Base-by-base conservation (phyloP, 179 eudicot species). In the Pouteria campechiana region DNA sequence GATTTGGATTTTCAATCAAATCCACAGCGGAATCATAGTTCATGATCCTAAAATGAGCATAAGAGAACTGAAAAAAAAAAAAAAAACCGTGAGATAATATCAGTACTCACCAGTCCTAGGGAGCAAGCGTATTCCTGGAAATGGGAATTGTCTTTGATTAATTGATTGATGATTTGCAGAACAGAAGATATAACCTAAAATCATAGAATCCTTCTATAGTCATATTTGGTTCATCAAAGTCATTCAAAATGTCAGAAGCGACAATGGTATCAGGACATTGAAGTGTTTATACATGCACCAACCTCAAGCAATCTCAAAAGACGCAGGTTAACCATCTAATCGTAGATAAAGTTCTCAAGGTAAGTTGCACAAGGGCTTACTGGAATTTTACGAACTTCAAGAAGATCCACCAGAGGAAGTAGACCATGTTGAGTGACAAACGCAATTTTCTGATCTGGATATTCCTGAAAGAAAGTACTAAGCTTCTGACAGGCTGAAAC, bases 61-160 rank as follows among this genome's bases (percentile, higher is more conserved):
- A n/a, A n/a, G n/a, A n/a, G n/a, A n/a, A 27, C 24, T 27, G 34
- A 36, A 19, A 34, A 17, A 23, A 11, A 20, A 12, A 32, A 14
- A 17, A 25, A 32, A n/a, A n/a, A n/a, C n/a, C n/a, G n/a, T n/a
- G n/a, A n/a, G n/a, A n/a, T n/a, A 4, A 39, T 6, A 25, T 47
- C 52, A 17, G 41, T 19, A 77, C 95, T 73, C 67, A 92, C 99
- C 61, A 92, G 70, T 63, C 99, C 99, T 49, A 92, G 76, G 47
- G 82, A 92, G 62, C 94, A 92, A 54, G 99, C 99, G 79, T 79
- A 86, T 60, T 87, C 99, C 73, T 68, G 99, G 53, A 77, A 76
- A 40, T 83, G 84, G n/a, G 76, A 60, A 55, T 82, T 87, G 63
- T 87, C 99, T 61, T 75, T 86, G 50, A 90, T 73, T 41, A 90